These are phyloP conservation scores for Suhomyces choctaworum DNA, from an alignment of 1,139 yeast genomes.

Conservation along the genomic window DNA sequence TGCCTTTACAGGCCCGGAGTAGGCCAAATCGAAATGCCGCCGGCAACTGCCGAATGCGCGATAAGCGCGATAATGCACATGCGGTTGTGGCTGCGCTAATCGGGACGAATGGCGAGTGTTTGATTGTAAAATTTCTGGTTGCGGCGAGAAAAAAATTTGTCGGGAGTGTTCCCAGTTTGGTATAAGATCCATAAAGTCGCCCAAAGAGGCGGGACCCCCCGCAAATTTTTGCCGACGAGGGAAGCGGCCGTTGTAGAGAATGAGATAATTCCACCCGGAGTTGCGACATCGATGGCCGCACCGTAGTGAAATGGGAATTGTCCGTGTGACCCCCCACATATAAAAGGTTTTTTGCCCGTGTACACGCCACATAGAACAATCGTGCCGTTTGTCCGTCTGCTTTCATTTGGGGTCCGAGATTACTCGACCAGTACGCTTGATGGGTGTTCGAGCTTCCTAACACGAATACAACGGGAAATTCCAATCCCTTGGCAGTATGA, in stretches of 20 bases:
- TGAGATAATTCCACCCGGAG: constrained; percentile 1
- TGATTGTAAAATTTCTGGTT: constrained; percentile 5
- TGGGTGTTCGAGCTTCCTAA: constrained; percentile 30
- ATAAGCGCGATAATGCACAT: constrained; percentile 4
- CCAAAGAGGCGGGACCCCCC: background rate
- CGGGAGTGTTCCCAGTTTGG: background rate
- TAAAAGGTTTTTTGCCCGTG: constrained; percentile 58
- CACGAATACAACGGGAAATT: constrained; percentile 67
- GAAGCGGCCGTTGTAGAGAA: background rate
- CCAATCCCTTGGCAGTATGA: constrained; percentile 72
- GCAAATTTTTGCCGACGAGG: background rate
- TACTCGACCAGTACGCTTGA: constrained; percentile 22
- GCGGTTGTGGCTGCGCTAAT: constrained; percentile 5
- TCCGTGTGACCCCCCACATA: constrained; percentile 26
- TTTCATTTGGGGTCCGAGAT: constrained; percentile 8
- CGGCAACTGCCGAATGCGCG: constrained; percentile 8
- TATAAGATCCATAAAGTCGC: background rate
- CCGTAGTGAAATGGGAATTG: background rate
- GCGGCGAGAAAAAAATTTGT: background rate
- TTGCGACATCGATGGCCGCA: constrained; percentile 1
- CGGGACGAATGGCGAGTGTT: constrained; percentile 6
- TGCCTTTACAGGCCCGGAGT: constrained; percentile 10
- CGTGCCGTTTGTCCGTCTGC: constrained; percentile 25
- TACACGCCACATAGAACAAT: constrained; percentile 61
- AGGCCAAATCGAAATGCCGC: constrained; percentile 3